Conservation (phyloP, 2,329 filamentous ascomycete genomes). For the Fusarium sp. region DNA sequence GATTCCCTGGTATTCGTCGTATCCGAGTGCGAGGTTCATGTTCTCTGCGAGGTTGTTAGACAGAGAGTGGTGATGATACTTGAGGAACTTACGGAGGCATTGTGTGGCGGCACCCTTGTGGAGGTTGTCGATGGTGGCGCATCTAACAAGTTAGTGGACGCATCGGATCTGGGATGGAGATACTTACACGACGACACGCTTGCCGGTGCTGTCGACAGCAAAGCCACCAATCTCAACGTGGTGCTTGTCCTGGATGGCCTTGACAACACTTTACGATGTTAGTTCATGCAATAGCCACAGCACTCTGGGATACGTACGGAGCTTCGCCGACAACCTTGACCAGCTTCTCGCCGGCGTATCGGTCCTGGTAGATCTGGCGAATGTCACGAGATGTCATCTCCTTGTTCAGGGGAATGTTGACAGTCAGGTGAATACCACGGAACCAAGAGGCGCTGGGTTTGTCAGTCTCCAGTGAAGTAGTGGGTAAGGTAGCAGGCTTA, state of each 20-base stretch:
- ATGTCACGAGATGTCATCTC: conserved; percentile 92
- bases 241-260: conserved; percentile 84
- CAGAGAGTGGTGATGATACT: too few relatives aligned
- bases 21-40: conserved; percentile 92
- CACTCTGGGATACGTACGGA: conserved; percentile 58
- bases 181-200: conserved; percentile 80
- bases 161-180: neutral
- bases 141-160: conserved; percentile 4
- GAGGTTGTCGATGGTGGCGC: conserved; percentile 5
- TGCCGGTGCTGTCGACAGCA: conserved; percentile 86
- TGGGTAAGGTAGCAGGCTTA: neutral
- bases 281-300: neutral
- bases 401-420: conserved; percentile 87
- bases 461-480: neutral
- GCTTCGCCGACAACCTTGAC: conserved; percentile 92
- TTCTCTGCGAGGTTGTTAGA: conserved; percentile 65
- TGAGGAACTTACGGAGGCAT: conserved; percentile 2
- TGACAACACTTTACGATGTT: conserved; percentile 47
- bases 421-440: conserved; percentile 91
- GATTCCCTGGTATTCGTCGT: conserved; percentile 89
- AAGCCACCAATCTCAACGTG: conserved; percentile 95
- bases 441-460: conserved; percentile 79
- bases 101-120: conserved; percentile 14
- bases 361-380: conserved; percentile 92
- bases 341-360: conserved; percentile 94